phyloP scores from a whole-genome alignment of 2,329 filamentous ascomycete genomes.

The Parastagonospora nodorum region DNA sequence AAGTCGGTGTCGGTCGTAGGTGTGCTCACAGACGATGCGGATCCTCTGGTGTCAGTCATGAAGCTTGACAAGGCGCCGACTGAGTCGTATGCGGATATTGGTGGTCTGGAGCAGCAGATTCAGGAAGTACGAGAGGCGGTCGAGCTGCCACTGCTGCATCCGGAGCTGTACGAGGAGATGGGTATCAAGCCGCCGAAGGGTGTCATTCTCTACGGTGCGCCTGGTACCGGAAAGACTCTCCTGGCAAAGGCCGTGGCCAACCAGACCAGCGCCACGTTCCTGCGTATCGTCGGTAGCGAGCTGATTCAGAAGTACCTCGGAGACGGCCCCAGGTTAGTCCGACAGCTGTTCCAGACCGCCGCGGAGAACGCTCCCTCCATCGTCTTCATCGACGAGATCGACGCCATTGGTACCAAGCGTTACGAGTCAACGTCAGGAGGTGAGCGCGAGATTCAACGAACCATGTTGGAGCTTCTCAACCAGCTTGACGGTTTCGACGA shows the following conservation, averaged over 20 bases:
- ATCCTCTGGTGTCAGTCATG: constrained; percentile 97
- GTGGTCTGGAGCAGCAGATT: constrained; percentile 91
- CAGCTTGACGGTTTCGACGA: constrained; percentile 99
- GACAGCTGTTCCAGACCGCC: constrained; percentile 94
- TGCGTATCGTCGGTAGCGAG: constrained; percentile 95
- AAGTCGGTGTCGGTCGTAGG: constrained; percentile 98
- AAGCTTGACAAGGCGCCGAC: constrained; percentile 98
- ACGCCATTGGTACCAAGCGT: constrained; percentile 97
- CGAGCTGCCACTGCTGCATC: constrained; percentile 90
- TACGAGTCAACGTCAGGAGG: constrained; percentile 97
- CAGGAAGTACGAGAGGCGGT: constrained; percentile 98
- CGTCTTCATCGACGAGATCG: constrained; percentile 99
- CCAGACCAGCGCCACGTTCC: constrained; percentile 97
- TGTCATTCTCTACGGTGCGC: constrained; percentile 97
- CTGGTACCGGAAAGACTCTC: constrained; percentile 94
- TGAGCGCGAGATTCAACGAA: constrained; percentile 96
- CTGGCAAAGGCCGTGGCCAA: constrained; percentile 97
- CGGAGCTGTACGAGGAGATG: constrained; percentile 99
- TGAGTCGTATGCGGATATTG: constrained; percentile 98
- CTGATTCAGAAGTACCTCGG: constrained; percentile 98
- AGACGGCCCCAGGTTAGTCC: constrained; percentile 90
- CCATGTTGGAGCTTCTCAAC: constrained; percentile 97
- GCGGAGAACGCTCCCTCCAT: constrained; percentile 96
- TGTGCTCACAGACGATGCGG: constrained; percentile 93
- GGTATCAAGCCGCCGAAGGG: constrained; percentile 99